Conservation (phyloP, 2,329 filamentous ascomycete genomes). For the Cordyceps fumosorosea region DNA sequence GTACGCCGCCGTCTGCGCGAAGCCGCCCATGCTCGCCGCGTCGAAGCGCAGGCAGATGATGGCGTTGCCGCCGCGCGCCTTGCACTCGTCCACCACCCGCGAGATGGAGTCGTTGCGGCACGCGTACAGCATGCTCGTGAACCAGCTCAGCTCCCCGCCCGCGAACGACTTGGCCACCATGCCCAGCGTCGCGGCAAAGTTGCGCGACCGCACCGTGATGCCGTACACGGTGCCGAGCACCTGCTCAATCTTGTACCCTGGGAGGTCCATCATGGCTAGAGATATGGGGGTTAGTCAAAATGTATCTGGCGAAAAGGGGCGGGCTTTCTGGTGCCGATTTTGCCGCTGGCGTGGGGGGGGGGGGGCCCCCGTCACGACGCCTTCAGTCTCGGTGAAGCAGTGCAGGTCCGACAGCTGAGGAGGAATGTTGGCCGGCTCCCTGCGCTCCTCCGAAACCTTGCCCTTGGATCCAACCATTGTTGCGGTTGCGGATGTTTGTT, state of each 20-base stretch:
- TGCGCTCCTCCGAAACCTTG: slow-evolving; percentile 20
- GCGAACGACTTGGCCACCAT: slow-evolving; percentile 51
- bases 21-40: slow-evolving; percentile 46
- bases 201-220: slow-evolving; percentile 50
- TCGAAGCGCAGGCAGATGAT: slow-evolving; percentile 55
- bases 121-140: slow-evolving; percentile 52
- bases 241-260: slow-evolving; percentile 51
- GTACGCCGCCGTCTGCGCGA: slow-evolving; percentile 54
- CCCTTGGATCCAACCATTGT: slow-evolving; percentile 15
- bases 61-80: slow-evolving; percentile 52
- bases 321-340: too few species aligned
- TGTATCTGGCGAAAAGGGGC: not conserved
- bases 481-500: not conserved
- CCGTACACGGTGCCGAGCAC: slow-evolving; percentile 54
- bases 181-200: slow-evolving; percentile 48
- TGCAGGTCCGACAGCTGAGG: slow-evolving; percentile 41
- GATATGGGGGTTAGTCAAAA: not conserved
- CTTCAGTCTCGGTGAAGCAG: slow-evolving; percentile 56
- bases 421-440: slow-evolving; percentile 30
- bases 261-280: slow-evolving; percentile 53
- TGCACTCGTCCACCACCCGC: slow-evolving; percentile 49
- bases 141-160: slow-evolving; percentile 53
- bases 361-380: slow-evolving; percentile 46
- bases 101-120: slow-evolving; percentile 53
- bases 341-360: not conserved